These are phyloP conservation scores for Pterocarpus macrocarpus DNA, from an alignment of 306 rosid species.

Conservation along the genomic window DNA sequence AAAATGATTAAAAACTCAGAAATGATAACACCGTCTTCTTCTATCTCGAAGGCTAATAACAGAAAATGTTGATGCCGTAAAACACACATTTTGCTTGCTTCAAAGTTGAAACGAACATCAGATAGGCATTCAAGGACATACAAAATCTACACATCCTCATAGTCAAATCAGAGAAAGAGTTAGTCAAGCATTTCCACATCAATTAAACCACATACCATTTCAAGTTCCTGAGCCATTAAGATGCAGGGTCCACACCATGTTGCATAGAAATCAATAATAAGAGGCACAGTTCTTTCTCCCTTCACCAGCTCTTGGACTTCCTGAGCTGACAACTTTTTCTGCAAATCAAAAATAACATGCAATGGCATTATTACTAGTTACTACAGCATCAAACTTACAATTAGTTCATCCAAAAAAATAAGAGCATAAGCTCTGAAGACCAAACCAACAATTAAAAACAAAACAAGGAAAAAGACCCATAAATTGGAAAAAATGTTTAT, in stretches of 20 bases:
- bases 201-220: slow-evolving; percentile 70
- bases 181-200: slow-evolving; percentile 4
- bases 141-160: not conserved
- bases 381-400: not conserved
- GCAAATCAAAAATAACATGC: slow-evolving; percentile 50
- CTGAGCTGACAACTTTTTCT: slow-evolving; percentile 83
- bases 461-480: not conserved
- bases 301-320: slow-evolving; percentile 91
- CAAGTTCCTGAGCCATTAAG: slow-evolving; percentile 97
- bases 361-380: slow-evolving; percentile 1
- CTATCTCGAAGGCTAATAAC: not conserved
- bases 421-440: not conserved
- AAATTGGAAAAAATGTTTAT: not conserved
- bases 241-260: slow-evolving; percentile 99
- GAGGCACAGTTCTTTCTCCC: slow-evolving; percentile 87
- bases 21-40: not conserved
- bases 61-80: slow-evolving; percentile 5
- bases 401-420: not conserved
- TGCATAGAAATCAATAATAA: slow-evolving; percentile 88
- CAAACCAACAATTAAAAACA: too few relatives aligned
- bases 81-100: not conserved
- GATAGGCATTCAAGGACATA: not conserved
- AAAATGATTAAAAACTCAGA: slow-evolving; percentile 16
- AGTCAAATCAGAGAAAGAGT: slow-evolving; percentile 13
- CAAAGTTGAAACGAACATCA: slow-evolving; percentile 31